Evolutionary conservation across 257 asterid species (phyloP), one percentile per base, ranked within the genome.

Genomic region (Fraxinus anomala): DNA sequence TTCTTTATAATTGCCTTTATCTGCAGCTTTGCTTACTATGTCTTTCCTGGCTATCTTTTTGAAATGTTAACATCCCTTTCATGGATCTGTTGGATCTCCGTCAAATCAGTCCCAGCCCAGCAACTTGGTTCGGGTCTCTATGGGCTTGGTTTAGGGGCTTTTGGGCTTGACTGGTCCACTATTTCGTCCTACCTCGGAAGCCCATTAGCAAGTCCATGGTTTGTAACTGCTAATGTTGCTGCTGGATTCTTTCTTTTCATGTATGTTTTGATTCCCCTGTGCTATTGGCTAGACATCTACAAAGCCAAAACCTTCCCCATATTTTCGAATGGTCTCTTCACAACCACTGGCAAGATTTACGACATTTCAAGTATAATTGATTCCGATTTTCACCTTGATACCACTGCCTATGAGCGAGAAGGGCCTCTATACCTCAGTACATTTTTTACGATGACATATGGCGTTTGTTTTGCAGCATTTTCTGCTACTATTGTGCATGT

Each of bases 191-290:
- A 94, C 73, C 91, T 94, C 0, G 98, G 97, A 31, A 92, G 97
- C 82, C 98, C 98, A 10, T 71, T 92, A 1, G 98, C 97, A 2
- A 92, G 97, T 72, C 98, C 98, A 0, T 92, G 98, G 97, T 94
- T 92, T 47, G 98, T 97, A 40, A 92, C 98, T 9, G 97, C 99
- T 73, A 94, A 94, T 40, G 89, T 94, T 1, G 99, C 99, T 5
- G 96, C 17, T 11, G 97, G 97, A 1, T 92, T 86, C 68, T 77
- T 94, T 73, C 77, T 94, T 13, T 75, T 90, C 26, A 86, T 92
- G 94, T 92, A 94, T 75, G 89, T 90, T 21, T 87, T 92, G 76
- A 94, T 93, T 17, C 97, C 99, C 3, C 49, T 90, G 21, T 82
- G 91, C 84, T 92, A 94, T 36, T 94, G 99, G 97, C 44, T 83